phyloP scores from a whole-genome alignment of 805 yeast species.

The Myxozyma sirexii region DNA sequence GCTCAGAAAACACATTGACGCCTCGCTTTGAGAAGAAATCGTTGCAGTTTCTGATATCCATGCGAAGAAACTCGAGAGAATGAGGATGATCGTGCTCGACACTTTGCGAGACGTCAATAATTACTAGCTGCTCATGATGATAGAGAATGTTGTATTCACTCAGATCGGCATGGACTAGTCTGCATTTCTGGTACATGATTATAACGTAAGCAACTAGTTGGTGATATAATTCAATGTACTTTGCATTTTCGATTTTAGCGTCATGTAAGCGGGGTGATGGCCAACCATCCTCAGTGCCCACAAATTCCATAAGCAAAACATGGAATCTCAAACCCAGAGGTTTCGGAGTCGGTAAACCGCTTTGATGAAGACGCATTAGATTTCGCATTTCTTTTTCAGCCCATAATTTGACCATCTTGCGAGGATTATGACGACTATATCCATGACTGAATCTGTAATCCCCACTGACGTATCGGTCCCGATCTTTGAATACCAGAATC shows the following conservation, averaged over 20 bases:
- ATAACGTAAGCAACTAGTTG: conserved; percentile 85
- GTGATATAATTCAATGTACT: conserved; percentile 67
- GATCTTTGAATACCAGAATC: conserved; percentile 91
- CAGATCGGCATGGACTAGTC: conserved; percentile 93
- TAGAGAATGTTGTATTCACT: conserved; percentile 89
- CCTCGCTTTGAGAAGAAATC: conserved; percentile 78
- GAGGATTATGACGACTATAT: conserved; percentile 81
- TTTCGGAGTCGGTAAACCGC: conserved; percentile 91
- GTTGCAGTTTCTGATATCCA: conserved; percentile 96
- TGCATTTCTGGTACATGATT: conserved; percentile 81
- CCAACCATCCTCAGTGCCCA: conserved; percentile 73
- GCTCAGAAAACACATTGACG: conserved; percentile 77
- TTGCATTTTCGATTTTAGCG: conserved; percentile 49
- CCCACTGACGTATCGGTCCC: conserved; percentile 95
- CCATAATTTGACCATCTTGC: conserved; percentile 98
- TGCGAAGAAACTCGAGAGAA: conserved; percentile 90
- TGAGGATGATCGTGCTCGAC: conserved; percentile 98
- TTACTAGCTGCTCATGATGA: conserved; percentile 74
- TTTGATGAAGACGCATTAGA: conserved; percentile 72
- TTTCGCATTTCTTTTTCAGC: conserved; percentile 97
- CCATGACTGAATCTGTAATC: conserved; percentile 91
- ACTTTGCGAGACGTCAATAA: conserved; percentile 95
- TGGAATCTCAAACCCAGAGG: conserved; percentile 88
- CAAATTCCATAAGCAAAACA: conserved; percentile 91
- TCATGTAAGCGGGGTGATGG: conserved; percentile 91